phyloP scores from a whole-genome alignment of 192 early-diverging fungal genomes.

The Ambispora gerdemannii region DNA sequence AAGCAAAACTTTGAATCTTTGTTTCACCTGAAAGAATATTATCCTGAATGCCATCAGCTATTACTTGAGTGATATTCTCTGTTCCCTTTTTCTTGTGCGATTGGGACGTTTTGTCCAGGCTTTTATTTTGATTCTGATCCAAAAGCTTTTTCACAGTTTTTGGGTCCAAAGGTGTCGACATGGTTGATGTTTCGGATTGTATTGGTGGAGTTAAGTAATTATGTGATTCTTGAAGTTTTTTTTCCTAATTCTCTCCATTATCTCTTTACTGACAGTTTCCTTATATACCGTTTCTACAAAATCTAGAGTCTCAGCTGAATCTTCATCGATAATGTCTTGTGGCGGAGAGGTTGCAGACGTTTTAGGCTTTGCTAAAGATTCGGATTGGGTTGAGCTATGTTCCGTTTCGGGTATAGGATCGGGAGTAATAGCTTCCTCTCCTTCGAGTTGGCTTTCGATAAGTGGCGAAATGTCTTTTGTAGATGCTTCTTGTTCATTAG shows the following conservation, averaged over 20 bases:
- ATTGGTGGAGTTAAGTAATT: conserved; percentile 2
- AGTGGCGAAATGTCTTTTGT: no score
- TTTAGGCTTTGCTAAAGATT: no score
- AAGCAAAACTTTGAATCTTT: neutral
- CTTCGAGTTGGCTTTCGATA: neutral
- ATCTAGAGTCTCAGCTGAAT: no score
- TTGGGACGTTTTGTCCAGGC: conserved; percentile 12
- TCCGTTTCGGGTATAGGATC: no score
- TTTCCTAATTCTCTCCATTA: conserved; percentile 7
- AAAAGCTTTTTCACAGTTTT: conserved; percentile 19
- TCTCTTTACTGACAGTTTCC: no score
- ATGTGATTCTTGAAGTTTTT: conserved; percentile 23
- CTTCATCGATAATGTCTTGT: no score
- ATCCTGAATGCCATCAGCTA: conserved; percentile 26
- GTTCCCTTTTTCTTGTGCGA: conserved; percentile 29
- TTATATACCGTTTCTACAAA: no score
- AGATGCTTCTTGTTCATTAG: no score
- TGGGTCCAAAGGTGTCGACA: neutral
- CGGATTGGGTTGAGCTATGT: no score
- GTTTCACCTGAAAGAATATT: no score
- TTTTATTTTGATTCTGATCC: conserved; percentile 22
- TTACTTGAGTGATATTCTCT: conserved; percentile 28
- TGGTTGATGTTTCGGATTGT: conserved; percentile 17
- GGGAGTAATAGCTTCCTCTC: no score
- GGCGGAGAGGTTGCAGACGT: no score